Base-by-base conservation (phyloP, 2,329 filamentous ascomycete genomes). In the Mycosphaerella sp. region DNA sequence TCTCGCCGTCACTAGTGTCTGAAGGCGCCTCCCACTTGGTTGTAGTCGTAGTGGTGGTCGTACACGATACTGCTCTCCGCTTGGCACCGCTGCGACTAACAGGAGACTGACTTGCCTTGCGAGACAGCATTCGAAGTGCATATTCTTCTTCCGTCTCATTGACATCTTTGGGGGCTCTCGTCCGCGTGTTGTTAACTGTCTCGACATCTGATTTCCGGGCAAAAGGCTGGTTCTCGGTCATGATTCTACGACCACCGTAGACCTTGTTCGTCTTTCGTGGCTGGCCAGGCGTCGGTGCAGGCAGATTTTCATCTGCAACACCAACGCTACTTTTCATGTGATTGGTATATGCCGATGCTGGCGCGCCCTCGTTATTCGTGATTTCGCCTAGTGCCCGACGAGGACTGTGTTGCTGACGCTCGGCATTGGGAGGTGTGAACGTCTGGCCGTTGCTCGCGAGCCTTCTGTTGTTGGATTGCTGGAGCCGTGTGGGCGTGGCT, bases 241-340 rank as follows among this genome's bases (percentile, higher is more conserved):
- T 63, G 61, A 67, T 52, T 36, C 64, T 81, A 72, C 69, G 90
- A 87, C 9, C 85, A 81, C 78, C 79, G 62, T 90, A 88, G 53
- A 82, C 79, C 50, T 88, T 83, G 58, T 84, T 85, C 13, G 86
- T 86, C 76, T 98, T 97, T 56, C 93, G 83, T 25, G 93, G 93
- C 68, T 98, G 93, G 2, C 93, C 93, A 0, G 93, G 93, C 4
- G 93, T 98, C 2, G 93, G 93, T 0, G 90, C 91, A 2, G 93
- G 93, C 4, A 98, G 79, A 62, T 94, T 94, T 66, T 96, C 90
- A 58, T 96, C 89, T 64, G 87, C 81, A n/a, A 82, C 78, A 44
- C 80, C 79, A 58, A 80, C 76, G 60, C 80, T 82, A 36, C 54
- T 55, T 47, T 61, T 63, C 28, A 59, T 36, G 52, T 66, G 63